These are phyloP conservation scores for Oryza nivara DNA, from an alignment of 176 grass and related monocot genomes.

Conservation along the genomic window DNA sequence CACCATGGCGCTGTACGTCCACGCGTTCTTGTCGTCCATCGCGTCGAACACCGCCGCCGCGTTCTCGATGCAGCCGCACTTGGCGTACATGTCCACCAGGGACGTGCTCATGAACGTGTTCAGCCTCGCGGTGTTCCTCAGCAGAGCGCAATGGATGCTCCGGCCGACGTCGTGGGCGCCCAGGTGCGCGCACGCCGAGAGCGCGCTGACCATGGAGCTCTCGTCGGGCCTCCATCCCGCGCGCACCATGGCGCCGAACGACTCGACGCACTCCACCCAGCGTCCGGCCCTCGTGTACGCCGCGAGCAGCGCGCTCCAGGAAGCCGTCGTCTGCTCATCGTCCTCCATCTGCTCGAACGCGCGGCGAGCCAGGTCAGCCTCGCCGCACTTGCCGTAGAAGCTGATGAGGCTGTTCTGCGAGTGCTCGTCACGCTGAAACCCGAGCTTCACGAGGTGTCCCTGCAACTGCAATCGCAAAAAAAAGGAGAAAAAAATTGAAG, in stretches of 20 bases:
- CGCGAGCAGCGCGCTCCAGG: conserved; percentile 76
- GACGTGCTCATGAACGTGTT: conserved; percentile 69
- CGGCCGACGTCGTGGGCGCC: conserved; percentile 58
- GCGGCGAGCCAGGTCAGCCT: conserved; percentile 43
- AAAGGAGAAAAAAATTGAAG: neutral
- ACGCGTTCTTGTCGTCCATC: conserved; percentile 51
- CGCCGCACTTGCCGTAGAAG: conserved; percentile 77
- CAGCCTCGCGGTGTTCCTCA: conserved; percentile 51
- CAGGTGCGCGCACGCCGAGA: conserved; percentile 67
- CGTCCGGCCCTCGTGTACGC: conserved; percentile 50
- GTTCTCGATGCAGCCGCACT: conserved; percentile 61
- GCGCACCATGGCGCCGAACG: conserved; percentile 54
- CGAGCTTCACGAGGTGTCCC: conserved; percentile 63
- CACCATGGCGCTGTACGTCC: conserved; percentile 68
- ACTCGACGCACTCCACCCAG: conserved; percentile 57
- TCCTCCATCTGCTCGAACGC: conserved; percentile 50
- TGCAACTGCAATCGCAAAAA: conserved; percentile 43
- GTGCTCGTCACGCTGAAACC: conserved; percentile 57
- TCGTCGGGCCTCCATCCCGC: conserved; percentile 61
- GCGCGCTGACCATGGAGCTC: conserved; percentile 66
- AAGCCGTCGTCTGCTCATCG: conserved; percentile 45
- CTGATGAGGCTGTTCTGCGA: conserved; percentile 79
- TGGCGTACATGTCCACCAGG: conserved; percentile 83
- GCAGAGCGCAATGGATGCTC: conserved; percentile 64
- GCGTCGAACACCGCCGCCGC: conserved; percentile 53